Percentiles rank a stretch among this genome's conserved stretches.
These are phyloP conservation scores for Corylus heterophylla DNA, from an alignment of 306 rosid genomes.

Conservation along the genomic window DNA sequence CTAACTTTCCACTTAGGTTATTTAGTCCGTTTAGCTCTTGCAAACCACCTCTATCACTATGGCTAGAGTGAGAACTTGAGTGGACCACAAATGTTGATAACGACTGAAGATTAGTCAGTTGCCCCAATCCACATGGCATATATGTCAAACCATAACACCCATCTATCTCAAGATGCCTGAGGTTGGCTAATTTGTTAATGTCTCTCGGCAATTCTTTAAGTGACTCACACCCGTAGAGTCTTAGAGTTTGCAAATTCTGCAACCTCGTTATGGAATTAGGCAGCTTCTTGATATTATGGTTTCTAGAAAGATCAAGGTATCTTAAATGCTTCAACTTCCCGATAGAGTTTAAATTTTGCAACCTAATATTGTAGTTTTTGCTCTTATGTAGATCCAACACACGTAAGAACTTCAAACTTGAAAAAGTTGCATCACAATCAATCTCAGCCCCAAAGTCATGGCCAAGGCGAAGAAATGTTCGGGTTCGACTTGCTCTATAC, in stretches of 20 bases:
- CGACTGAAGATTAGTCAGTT: conserved; percentile 1
- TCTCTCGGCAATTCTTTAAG: conserved; percentile 18
- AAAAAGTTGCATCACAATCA: background rate
- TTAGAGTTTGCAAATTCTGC: background rate
- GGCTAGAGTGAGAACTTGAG: background rate
- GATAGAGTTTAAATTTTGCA: too few relatives aligned
- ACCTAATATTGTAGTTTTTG: too few relatives aligned
- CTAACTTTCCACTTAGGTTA: background rate
- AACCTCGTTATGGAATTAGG: background rate
- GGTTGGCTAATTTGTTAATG: too few relatives aligned
- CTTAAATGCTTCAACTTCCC: background rate
- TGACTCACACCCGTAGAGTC: background rate
- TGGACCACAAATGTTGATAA: conserved; percentile 17
- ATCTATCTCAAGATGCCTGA: conserved; percentile 3
- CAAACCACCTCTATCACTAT: background rate
- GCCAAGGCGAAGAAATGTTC: conserved; percentile 8
- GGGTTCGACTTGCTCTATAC: background rate
- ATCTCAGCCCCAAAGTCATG: fast-evolving
- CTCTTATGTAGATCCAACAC: background rate
- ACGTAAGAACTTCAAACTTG: background rate
- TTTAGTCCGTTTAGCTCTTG: background rate
- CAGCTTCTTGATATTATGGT: background rate
- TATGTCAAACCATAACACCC: background rate
- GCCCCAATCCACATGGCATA: conserved; percentile 9
- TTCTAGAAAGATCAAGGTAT: background rate